These are phyloP conservation scores for Peronospora destructor DNA, from an alignment of 352 stramenopile genomes.

Conservation along the genomic window DNA sequence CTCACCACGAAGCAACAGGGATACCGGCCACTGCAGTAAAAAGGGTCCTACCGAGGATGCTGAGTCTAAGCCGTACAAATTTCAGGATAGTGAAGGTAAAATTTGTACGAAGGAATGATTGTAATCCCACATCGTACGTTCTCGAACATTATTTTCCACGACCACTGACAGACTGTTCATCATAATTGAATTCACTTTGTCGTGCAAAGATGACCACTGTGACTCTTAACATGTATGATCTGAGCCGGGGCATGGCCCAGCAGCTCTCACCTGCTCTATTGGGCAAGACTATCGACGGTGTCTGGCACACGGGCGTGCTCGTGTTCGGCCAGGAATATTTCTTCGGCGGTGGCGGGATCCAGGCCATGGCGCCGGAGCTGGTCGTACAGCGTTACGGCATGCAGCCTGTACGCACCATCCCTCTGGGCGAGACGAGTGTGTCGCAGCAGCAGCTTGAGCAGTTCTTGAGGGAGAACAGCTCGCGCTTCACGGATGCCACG, in stretches of 20 bases:
- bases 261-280: constrained; percentile 86
- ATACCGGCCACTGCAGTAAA: constrained; percentile 45
- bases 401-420: constrained; percentile 72
- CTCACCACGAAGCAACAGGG: constrained; percentile 37
- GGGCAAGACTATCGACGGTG: constrained; percentile 90
- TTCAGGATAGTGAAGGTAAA: background rate
- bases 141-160: constrained; percentile 6
- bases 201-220: constrained; percentile 30
- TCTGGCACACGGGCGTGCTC: constrained; percentile 86
- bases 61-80: background rate
- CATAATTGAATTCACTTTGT: constrained; percentile 13
- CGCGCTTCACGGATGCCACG: constrained; percentile 81
- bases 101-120: background rate
- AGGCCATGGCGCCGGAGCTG: constrained; percentile 60
- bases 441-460: constrained; percentile 72
- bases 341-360: constrained; percentile 90
- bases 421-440: constrained; percentile 72
- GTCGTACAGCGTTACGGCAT: constrained; percentile 82
- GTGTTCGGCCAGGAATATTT: constrained; percentile 90
- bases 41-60: background rate
- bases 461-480: constrained; percentile 70
- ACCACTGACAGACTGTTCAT: background rate
- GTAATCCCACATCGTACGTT: constrained; percentile 1
- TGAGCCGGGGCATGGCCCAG: constrained; percentile 89
- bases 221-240: constrained; percentile 93